Base-by-base conservation (phyloP, 345 rosid genomes). In the Gossypium anomalum region DNA sequence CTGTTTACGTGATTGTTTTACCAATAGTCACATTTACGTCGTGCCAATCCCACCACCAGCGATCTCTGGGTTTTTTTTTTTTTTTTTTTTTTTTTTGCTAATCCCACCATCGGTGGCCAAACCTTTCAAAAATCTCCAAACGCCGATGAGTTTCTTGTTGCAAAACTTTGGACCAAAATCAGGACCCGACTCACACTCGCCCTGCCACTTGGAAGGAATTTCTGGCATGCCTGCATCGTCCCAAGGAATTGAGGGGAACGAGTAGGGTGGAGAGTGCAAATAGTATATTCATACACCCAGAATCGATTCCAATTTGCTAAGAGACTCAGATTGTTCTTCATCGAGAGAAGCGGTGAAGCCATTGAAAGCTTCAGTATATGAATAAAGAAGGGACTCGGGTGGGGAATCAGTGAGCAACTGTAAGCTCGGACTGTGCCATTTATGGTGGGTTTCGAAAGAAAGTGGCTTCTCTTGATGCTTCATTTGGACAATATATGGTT, bases 171-270 rank as follows among this genome's bases (percentile, higher is more conserved):
- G 72, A 74, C 77, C 78, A 55, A 94, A 93, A 83, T 93, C 97
- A 2, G 85, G 48, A 2, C 86, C 95, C 2, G 90, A 78, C 61
- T 89, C 93, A 67, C 98, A 94, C 80, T 77, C 70, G 0, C 98
- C 98, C 6, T 48, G 74, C 98, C 98, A 92, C 59, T 81, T 80
- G 0, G 81, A 59, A 0, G 98, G 94, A 70, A 92, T 82, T 74
- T 76, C 87, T 0, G 97, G 85, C 96, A 92, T 92, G 4, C 85
- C 90, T 0, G 82, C 29, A 59, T 90, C 97, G 70, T 85, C 87
- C 98, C 98, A 3, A 93, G 85, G 71, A 93, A 93, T 44, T 88
- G 82, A 0, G 98, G 98, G 45, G 91, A 77, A 11, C 91, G 88
- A 20, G 98, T 93, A 8, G 93, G 92, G 80, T 92, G 94, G 38